Percentiles rank a stretch among this genome's conserved stretches.
phyloP scores from a whole-genome alignment of 129 eudicot species.

The Glebionis coronaria region DNA sequence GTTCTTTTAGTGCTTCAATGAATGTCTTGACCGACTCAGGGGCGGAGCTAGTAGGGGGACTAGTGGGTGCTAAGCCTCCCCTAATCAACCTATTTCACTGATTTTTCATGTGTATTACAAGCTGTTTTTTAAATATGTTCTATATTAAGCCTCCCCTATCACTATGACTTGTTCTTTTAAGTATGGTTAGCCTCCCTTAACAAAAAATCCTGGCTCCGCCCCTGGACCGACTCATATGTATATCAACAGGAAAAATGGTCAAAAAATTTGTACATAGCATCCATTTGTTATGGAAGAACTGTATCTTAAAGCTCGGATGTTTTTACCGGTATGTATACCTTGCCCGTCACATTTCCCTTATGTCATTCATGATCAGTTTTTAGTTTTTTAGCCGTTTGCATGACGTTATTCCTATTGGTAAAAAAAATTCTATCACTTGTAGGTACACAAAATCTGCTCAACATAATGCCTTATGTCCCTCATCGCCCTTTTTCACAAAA shows the following conservation, averaged over 20 bases:
- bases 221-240: no score
- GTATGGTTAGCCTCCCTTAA: no score
- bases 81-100: no score
- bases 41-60: no score
- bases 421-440: background rate
- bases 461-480: background rate
- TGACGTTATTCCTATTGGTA: background rate
- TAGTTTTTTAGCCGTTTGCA: background rate
- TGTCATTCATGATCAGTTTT: background rate
- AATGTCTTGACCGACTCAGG: background rate
- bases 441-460: slow-evolving; percentile 2
- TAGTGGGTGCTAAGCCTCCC: no score
- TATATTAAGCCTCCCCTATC: no score
- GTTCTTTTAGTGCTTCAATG: background rate
- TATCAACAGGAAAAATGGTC: slow-evolving; percentile 38
- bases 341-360: background rate
- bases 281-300: slow-evolving; percentile 81
- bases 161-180: no score
- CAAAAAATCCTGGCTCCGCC: no score
- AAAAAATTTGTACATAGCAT: slow-evolving; percentile 77
- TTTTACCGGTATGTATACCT: background rate
- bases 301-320: slow-evolving; percentile 36
- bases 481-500: no score
- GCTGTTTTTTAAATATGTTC: no score
- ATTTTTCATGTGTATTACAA: no score